A percentile compares a stretch with the other conserved stretches of the same genome.
phyloP scores from a whole-genome alignment of 2,329 filamentous ascomycete species.

The Didymellaceae sp. region DNA sequence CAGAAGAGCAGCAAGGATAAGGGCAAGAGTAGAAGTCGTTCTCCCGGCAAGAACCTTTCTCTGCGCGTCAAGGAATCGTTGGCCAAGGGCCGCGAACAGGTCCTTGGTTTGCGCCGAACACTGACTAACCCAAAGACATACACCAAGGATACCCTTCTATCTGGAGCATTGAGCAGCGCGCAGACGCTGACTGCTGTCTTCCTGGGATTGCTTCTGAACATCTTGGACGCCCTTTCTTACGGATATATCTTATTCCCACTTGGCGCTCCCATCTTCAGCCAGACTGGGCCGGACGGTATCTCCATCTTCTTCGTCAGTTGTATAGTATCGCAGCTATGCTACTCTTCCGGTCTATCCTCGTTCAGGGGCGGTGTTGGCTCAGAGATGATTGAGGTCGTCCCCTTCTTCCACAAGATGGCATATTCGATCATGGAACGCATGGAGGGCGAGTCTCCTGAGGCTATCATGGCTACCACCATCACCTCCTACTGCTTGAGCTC shows the following conservation, averaged over 20 bases:
- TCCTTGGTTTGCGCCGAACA: constrained; percentile 34
- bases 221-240: constrained; percentile 93
- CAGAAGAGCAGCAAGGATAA: constrained; percentile 18
- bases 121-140: constrained; percentile 72
- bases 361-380: constrained; percentile 93
- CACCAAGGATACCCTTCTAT: constrained; percentile 70
- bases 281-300: constrained; percentile 89
- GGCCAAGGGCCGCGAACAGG: constrained; percentile 27
- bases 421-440: constrained; percentile 81
- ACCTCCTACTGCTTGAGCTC: constrained; percentile 89
- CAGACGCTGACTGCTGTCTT: constrained; percentile 84
- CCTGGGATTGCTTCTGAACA: constrained; percentile 86
- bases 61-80: constrained; percentile 29
- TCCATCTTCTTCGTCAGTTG: constrained; percentile 99
- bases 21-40: constrained; percentile 32
- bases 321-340: constrained; percentile 89
- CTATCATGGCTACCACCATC: constrained; percentile 93
- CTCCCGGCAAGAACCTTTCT: constrained; percentile 19
- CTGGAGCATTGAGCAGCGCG: constrained; percentile 68
- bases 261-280: constrained; percentile 82
- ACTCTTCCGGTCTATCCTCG: constrained; percentile 81
- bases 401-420: constrained; percentile 99
- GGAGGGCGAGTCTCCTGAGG: constrained; percentile 79
- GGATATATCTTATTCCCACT: constrained; percentile 89
- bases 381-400: constrained; percentile 97